Evolutionary conservation across 176 grass and related monocot species (phyloP).

Genomic region (Dendrocalamus sinicus): DNA sequence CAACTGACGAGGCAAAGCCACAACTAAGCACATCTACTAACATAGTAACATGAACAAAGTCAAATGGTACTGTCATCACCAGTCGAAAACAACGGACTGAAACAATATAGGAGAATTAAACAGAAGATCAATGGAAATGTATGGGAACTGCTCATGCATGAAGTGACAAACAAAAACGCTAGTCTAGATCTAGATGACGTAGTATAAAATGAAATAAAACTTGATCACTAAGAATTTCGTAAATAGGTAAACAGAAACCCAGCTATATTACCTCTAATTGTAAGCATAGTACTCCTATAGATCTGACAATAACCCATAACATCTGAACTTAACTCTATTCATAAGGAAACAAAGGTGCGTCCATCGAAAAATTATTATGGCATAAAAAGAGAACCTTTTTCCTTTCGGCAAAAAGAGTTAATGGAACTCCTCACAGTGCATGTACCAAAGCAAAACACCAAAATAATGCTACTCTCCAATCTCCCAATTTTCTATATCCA

Average conservation of each 20-base stretch:
- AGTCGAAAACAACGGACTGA: neutral
- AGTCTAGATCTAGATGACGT: neutral
- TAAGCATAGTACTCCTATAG: neutral
- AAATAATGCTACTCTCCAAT: neutral
- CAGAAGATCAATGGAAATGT: neutral
- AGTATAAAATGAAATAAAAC: conserved; percentile 11
- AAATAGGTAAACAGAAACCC: neutral
- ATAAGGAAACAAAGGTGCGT: neutral
- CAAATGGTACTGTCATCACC: conserved; percentile 1
- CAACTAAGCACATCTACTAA: neutral
- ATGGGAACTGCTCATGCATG: conserved; percentile 2
- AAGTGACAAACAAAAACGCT: conserved; percentile 1
- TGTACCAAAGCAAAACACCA: conserved; percentile 1
- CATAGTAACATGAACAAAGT: neutral
- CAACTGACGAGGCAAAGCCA: neutral
- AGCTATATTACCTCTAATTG: neutral
- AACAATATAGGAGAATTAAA: neutral
- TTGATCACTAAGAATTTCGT: neutral
- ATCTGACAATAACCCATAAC: conserved; percentile 27
- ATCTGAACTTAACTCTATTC: conserved; percentile 19
- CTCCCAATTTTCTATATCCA: neutral
- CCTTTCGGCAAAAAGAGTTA: conserved; percentile 3
- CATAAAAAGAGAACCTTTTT: neutral
- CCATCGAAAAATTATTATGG: neutral
- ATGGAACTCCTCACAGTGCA: conserved; percentile 13